phyloP scores from a whole-genome alignment of 345 rosid genomes.

The Eucalyptus curtisii region DNA sequence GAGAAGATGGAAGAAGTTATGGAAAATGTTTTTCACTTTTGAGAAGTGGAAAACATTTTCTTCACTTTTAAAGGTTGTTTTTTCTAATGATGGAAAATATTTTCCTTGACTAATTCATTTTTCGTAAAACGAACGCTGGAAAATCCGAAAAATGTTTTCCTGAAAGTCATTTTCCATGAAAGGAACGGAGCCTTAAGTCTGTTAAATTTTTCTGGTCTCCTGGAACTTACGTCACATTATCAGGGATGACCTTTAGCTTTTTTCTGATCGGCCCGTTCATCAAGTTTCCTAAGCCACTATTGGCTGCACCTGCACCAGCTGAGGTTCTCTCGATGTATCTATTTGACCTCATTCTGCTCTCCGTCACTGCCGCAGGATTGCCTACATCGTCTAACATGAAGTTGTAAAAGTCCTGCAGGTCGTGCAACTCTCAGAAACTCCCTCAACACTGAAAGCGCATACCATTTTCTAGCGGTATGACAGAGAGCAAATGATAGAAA shows the following conservation, averaged over 20 bases:
- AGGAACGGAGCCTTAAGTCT: no score
- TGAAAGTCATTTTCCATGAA: no score
- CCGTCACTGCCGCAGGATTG: neutral
- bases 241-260: slow-evolving; percentile 24
- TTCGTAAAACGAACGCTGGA: no score
- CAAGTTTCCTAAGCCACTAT: neutral
- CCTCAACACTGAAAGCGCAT: neutral
- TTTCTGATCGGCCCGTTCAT: slow-evolving; percentile 22
- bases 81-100: no score
- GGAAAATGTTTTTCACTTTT: no score
- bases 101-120: no score
- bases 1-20: no score
- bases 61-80: no score
- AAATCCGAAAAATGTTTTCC: no score
- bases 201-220: neutral
- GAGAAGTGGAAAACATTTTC: no score
- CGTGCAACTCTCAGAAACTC: neutral
- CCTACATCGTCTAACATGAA: slow-evolving; percentile 7
- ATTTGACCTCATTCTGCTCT: neutral
- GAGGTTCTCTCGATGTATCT: neutral
- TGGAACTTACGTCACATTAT: slow-evolving; percentile 10
- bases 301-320: neutral
- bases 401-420: slow-evolving; percentile 17
- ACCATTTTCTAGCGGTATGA: neutral
- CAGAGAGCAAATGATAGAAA: neutral